Percentiles rank a stretch among this genome's conserved stretches.
Evolutionary conservation across 306 rosid species (phyloP).

Genomic region (Vigna angularis): DNA sequence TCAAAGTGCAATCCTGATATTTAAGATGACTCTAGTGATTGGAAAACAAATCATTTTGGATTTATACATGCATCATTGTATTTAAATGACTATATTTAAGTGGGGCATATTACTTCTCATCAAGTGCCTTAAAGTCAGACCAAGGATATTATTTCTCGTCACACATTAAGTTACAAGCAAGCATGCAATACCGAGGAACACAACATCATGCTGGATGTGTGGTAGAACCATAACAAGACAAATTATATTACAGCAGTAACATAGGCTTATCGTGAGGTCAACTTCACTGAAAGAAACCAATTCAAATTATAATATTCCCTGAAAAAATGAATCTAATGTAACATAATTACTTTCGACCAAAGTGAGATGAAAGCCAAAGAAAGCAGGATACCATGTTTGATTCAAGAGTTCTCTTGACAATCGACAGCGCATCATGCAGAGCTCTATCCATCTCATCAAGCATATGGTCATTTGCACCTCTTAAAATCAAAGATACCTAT

Average conservation of each 20-base stretch:
- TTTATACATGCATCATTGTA: conserved; percentile 3
- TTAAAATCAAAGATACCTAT: conserved; percentile 83
- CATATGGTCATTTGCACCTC: conserved; percentile 99
- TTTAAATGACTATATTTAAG: background rate
- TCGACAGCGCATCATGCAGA: conserved; percentile 88
- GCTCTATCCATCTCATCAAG: conserved; percentile 99
- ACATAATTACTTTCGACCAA: background rate
- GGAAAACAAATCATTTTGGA: background rate
- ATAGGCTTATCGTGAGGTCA: no score
- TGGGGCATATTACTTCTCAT: background rate
- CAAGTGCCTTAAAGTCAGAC: background rate
- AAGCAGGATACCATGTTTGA: conserved; percentile 73
- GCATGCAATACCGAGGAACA: background rate
- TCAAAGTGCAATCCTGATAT: background rate
- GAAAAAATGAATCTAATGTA: conserved; percentile 5
- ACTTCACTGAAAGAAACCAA: background rate
- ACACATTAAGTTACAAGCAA: background rate
- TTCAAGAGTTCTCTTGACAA: conserved; percentile 95
- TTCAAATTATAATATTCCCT: background rate
- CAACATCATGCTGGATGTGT: no score
- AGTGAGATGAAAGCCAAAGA: background rate
- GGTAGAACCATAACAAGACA: background rate
- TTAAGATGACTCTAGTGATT: background rate
- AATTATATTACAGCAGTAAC: background rate
- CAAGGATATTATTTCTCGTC: background rate